A percentile compares a stretch with the other conserved stretches of the same genome.
Evolutionary conservation across 202 grass and related monocot genomes (phyloP).

Genomic region (Eragrostis tef): DNA sequence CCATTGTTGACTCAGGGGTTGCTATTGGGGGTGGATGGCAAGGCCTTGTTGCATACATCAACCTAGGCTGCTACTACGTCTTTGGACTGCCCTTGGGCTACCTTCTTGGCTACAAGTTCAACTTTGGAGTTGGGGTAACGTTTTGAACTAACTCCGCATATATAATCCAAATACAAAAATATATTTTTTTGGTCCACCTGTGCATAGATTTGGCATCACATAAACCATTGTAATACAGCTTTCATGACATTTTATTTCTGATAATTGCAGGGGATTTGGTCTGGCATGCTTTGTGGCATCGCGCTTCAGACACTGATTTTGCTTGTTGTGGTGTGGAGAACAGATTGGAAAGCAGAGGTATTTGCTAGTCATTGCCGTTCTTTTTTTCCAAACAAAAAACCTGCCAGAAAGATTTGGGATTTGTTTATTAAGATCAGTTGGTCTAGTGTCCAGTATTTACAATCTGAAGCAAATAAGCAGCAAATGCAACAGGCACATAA

Average conservation of each 20-base stretch:
- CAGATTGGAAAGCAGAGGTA: slow-evolving; percentile 84
- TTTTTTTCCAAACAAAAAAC: not conserved
- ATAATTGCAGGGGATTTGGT: slow-evolving; percentile 66
- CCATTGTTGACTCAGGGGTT: slow-evolving; percentile 52
- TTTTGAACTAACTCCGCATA: too few relatives aligned
- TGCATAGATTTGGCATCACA: too few relatives aligned
- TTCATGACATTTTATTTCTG: not conserved
- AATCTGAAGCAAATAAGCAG: too few relatives aligned
- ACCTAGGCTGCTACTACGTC: slow-evolving; percentile 82
- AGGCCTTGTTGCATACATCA: slow-evolving; percentile 88
- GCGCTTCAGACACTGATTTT: slow-evolving; percentile 66
- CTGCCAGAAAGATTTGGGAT: too few relatives aligned
- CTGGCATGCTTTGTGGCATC: slow-evolving; percentile 70
- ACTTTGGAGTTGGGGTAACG: slow-evolving; percentile 66
- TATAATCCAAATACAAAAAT: not conserved
- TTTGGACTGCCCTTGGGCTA: slow-evolving; percentile 76
- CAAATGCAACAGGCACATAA: too few relatives aligned
- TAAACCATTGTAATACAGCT: not conserved
- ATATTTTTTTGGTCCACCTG: too few relatives aligned
- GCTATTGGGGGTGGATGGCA: slow-evolving; percentile 88
- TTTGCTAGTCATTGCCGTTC: not conserved
- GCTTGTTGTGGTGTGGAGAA: slow-evolving; percentile 68
- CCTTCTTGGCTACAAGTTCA: slow-evolving; percentile 65
- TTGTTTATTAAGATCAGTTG: too few relatives aligned
- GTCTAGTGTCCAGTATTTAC: too few relatives aligned